Evolutionary conservation across 78 protist species (phyloP), one percentile per base, ranked within the genome.

Genomic region (Corallochytrium limacisporum): DNA sequence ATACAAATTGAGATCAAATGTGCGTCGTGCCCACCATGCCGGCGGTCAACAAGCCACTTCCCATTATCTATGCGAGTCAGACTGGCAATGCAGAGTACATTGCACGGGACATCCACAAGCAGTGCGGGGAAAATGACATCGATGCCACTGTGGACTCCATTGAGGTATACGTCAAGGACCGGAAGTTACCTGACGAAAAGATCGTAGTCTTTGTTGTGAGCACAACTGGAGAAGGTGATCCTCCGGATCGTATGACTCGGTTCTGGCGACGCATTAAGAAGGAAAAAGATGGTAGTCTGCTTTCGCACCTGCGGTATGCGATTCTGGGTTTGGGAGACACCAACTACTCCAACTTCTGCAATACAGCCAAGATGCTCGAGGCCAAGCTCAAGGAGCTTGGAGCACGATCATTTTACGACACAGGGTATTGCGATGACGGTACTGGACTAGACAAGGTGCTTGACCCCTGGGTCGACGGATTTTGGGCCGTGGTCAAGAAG

Each of bases 161-260:
- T n/a, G n/a, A n/a, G n/a, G n/a, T n/a, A n/a, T n/a, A n/a, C n/a
- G n/a, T n/a, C n/a, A n/a, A n/a, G n/a, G n/a, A n/a, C n/a, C n/a
- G n/a, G n/a, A n/a, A n/a, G n/a, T n/a, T n/a, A n/a, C n/a, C n/a
- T 4, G 5, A 62, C 18, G 69, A 62, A 22, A 16, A 20, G 59
- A 2, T 55, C 26, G 71, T 65, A 5, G 65, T 79, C 22, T 22
- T 72, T 20, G 81, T 81, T 22, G 18, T 44, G 22, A 62, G 74
- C 32, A 74, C 80, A 18, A 74, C 80, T 1, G 86, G 86, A 20
- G 71, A 81, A 24, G 88, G 88, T 13, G 88, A 83, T 4, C 65
- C 75, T 12, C 79, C 88, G 22, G 88, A 83, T 62, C 72, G 60
- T 54, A 75, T 75, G 18, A 24, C 39, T 24, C 28, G 54, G 54